A percentile compares a stretch with the other conserved stretches of the same genome.
Conservation (phyloP, 2,329 filamentous ascomycete genomes). For the Alternaria sp. region DNA sequence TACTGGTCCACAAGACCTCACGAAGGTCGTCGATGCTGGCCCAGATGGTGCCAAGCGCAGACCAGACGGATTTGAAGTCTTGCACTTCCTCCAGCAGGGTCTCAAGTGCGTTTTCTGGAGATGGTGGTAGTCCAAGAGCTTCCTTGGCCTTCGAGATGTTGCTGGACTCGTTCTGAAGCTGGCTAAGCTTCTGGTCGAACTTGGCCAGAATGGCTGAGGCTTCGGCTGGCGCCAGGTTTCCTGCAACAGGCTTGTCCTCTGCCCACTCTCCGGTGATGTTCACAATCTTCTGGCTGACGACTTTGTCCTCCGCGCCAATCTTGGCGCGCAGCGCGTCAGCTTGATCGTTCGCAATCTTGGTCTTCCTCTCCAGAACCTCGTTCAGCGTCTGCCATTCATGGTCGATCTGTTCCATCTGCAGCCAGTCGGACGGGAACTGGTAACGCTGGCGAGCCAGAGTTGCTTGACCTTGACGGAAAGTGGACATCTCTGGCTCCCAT, state of each 20-base stretch:
- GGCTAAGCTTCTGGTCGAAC: slow-evolving; percentile 85
- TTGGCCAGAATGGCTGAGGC: slow-evolving; percentile 81
- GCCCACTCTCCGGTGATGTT: slow-evolving; percentile 90
- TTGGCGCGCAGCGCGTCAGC: slow-evolving; percentile 94
- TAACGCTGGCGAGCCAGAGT: slow-evolving; percentile 91
- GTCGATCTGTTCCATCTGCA: slow-evolving; percentile 94
- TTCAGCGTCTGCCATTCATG: slow-evolving; percentile 94
- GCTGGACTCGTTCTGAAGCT: slow-evolving; percentile 83
- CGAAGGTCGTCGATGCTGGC: slow-evolving; percentile 91
- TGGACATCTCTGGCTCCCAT: slow-evolving; percentile 95
- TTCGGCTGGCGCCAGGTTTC: slow-evolving; percentile 87
- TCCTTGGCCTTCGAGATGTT: slow-evolving; percentile 98
- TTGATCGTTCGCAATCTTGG: slow-evolving; percentile 94
- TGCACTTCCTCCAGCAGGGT: slow-evolving; percentile 93
- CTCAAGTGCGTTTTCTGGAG: slow-evolving; percentile 79
- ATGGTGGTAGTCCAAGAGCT: slow-evolving; percentile 85
- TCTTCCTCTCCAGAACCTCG: slow-evolving; percentile 89
- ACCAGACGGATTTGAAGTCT: slow-evolving; percentile 99
- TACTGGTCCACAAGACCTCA: slow-evolving; percentile 91
- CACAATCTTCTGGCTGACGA: slow-evolving; percentile 85
- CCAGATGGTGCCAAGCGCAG: slow-evolving; percentile 94
- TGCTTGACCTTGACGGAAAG: slow-evolving; percentile 94
- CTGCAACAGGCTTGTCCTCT: slow-evolving; percentile 95
- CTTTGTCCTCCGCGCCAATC: slow-evolving; percentile 90
- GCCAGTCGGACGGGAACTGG: slow-evolving; percentile 91